These are phyloP conservation scores for Cryomyces minteri DNA, from an alignment of 495 filamentous ascomycete species.

Conservation along the genomic window DNA sequence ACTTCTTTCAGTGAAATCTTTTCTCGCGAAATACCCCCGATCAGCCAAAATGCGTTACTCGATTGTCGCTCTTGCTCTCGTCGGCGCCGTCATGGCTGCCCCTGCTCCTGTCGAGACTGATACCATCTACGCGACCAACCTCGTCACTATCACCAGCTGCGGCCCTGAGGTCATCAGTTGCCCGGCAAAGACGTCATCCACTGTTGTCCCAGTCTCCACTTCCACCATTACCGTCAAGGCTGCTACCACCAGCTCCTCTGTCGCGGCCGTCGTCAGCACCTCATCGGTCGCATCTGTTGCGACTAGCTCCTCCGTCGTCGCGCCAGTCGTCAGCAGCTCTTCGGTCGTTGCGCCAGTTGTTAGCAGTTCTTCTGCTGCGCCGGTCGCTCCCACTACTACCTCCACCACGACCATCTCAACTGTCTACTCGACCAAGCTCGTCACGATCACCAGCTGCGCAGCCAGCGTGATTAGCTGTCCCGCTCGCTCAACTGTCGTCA, in stretches of 20 bases:
- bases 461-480: conserved; percentile 15
- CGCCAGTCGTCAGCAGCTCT: too few relatives aligned
- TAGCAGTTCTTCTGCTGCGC: neutral
- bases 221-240: neutral
- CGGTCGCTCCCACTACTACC: neutral
- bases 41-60: conserved; percentile 8
- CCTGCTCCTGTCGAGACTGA: conserved; percentile 1
- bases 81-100: conserved; percentile 4
- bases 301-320: neutral
- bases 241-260: neutral
- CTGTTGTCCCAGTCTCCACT: neutral
- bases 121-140: conserved; percentile 6
- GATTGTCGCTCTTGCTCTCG: conserved; percentile 4
- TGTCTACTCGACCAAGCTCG: conserved; percentile 3
- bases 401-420: neutral
- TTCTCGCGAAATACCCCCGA: neutral
- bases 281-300: neutral
- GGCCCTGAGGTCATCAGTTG: conserved; percentile 7
- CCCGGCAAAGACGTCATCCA: neutral
- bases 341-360: too few relatives aligned
- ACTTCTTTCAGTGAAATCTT: neutral
- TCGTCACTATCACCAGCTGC: conserved; percentile 9
- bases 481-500: conserved; percentile 24
- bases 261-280: neutral
- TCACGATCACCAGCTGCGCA: conserved; percentile 16